Conservation (phyloP, 2,329 filamentous ascomycete genomes). For the Erysiphe pulchra region DNA sequence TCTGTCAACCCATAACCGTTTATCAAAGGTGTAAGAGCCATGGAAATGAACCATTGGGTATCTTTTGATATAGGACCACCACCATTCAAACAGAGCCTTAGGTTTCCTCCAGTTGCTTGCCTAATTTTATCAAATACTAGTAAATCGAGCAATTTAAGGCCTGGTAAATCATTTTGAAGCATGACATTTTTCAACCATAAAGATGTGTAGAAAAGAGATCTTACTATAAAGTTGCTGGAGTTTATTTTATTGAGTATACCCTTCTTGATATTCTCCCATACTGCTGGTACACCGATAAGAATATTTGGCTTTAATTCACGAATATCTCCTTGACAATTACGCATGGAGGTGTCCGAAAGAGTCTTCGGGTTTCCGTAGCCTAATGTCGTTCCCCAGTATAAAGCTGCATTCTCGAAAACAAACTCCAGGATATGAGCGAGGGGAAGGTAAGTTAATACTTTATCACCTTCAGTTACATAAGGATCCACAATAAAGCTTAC, state of each 20-base stretch:
- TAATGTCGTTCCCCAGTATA: conserved; percentile 77
- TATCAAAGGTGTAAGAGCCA: conserved; percentile 86
- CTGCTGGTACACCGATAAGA: conserved; percentile 79
- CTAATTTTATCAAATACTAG: conserved; percentile 84
- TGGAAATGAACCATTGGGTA: conserved; percentile 73
- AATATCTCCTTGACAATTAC: conserved; percentile 83
- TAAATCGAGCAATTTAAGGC: conserved; percentile 45
- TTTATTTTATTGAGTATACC: conserved; percentile 52
- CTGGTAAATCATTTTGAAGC: conserved; percentile 31
- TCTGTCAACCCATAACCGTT: conserved; percentile 86
- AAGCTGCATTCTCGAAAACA: conserved; percentile 71
- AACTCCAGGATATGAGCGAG: conserved; percentile 93
- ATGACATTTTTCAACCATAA: conserved; percentile 33
- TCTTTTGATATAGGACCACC: conserved; percentile 73
- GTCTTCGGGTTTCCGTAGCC: conserved; percentile 85
- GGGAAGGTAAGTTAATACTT: conserved; percentile 71
- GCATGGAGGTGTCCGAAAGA: conserved; percentile 60
- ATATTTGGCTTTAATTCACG: conserved; percentile 73
- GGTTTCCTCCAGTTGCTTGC: conserved; percentile 62
- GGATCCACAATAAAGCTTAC: conserved; percentile 53
- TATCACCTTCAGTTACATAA: conserved; percentile 52
- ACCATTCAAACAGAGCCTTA: conserved; percentile 83
- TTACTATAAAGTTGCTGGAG: conserved; percentile 39
- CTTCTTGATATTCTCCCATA: conserved; percentile 96
- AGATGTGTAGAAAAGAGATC: conserved; percentile 52